Evolutionary conservation across 176 grass and related monocot species (phyloP), one percentile per base, ranked within the genome.

Genomic region (Canna indica): DNA sequence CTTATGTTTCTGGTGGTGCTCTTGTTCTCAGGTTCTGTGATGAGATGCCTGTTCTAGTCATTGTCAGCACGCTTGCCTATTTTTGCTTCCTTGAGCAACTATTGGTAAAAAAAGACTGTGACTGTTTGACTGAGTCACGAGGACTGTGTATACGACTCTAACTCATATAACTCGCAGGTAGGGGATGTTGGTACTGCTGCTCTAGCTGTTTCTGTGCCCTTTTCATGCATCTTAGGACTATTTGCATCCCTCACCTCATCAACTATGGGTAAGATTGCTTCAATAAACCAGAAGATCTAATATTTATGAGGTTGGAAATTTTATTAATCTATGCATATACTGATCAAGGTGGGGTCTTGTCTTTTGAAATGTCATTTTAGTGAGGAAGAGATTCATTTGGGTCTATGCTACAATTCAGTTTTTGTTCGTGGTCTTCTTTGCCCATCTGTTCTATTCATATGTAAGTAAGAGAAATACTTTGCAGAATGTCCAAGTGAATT

Each of bases 11-110:
- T 46, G 8, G 52, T 76, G 13, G 38, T 81, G 69, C 79, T 1
- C 69, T 82, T 62, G 59, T 70, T 56, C 57, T 39, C 83, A 97
- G 93, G 39, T 20, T 76, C 26, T 91, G 86, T 81, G 83, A 90
- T 17, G 93, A 85, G n/a, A 81, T 84, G 69, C 93, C 86, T 46
- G 77, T 97, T 47, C 83, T 97, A 32, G 76, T 90, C 18, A 78
- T 92, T 68, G 48, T 90, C 22, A 97, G 84, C 86, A 90, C 83
- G 56, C 83, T 97, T 22, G 86, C 86, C 47, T 97, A 97, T 74
- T 92, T 97, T 71, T 97, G 93, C 75, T 97, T 97, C 88, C 60
- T 97, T 56, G 88, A 97, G 68, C 75, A 97, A n/a, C 9, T 97
- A 29, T 65, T 97, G 88, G 93, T 97, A 69, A 38, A 70, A 14